Conservation (phyloP, 1,284 basidiomycete genomes). For the Ustilago tritici region DNA sequence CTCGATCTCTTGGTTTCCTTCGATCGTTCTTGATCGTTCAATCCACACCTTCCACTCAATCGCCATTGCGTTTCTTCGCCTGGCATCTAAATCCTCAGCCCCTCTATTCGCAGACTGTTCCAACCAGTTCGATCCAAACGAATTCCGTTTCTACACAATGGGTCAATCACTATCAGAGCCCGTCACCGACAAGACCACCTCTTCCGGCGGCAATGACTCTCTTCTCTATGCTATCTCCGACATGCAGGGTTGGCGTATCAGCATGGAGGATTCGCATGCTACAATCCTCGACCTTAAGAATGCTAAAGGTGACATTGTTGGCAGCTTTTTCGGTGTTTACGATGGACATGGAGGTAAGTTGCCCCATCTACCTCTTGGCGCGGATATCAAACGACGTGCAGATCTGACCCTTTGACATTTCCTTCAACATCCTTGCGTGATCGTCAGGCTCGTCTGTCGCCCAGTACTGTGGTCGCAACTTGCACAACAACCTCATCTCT, state of each 20-base stretch:
- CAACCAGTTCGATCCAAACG: constrained; percentile 5
- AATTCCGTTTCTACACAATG: constrained; percentile 55
- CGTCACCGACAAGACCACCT: constrained; percentile 85
- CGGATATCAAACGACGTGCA: not conserved
- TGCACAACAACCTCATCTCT: constrained; percentile 82
- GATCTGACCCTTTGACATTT: not conserved
- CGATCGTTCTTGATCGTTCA: not conserved
- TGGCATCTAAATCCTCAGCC: not conserved
- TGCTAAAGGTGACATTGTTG: constrained; percentile 64
- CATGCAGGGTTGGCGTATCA: constrained; percentile 99
- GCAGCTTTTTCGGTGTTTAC: constrained; percentile 90
- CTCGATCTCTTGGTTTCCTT: not conserved
- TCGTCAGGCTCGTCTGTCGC: constrained; percentile 84
- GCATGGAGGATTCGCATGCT: constrained; percentile 99
- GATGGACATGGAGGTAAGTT: constrained; percentile 94
- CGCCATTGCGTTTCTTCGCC: not conserved
- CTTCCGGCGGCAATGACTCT: constrained; percentile 81
- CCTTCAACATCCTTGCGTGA: not conserved
- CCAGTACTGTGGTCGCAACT: constrained; percentile 87
- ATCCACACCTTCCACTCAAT: not conserved
- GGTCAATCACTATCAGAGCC: constrained; percentile 72
- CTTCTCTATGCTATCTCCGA: constrained; percentile 87
- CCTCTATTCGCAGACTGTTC: constrained; percentile 10
- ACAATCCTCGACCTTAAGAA: constrained; percentile 74
- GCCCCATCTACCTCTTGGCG: not conserved